A percentile compares a stretch with the other conserved stretches of the same genome.
These are phyloP conservation scores for Candida khao-thaluensis DNA, from an alignment of 805 yeast species.

Conservation along the genomic window DNA sequence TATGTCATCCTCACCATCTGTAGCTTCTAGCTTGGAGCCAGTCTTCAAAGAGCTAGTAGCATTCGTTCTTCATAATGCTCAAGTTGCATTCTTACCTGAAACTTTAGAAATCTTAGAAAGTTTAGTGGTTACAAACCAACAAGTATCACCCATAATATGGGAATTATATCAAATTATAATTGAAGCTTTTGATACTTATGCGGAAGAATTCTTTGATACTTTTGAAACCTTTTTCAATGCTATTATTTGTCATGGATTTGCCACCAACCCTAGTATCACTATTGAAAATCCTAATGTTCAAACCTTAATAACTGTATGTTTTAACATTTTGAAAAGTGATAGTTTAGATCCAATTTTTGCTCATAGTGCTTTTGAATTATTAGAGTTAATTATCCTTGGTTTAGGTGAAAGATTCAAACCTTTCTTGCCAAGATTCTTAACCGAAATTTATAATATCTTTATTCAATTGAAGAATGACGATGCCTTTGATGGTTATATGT, in stretches of 20 bases:
- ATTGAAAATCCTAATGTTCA: conserved; percentile 42
- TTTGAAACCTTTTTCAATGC: conserved; percentile 59
- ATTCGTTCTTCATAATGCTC: conserved; percentile 39
- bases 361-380: conserved; percentile 36
- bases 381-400: conserved; percentile 35
- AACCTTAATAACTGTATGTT: conserved; percentile 35
- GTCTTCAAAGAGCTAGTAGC: conserved; percentile 34
- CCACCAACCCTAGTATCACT: conserved; percentile 25
- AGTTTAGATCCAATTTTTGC: conserved; percentile 42
- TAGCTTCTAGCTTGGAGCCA: conserved; percentile 33
- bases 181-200: conserved; percentile 58
- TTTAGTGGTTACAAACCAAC: conserved; percentile 50
- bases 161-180: conserved; percentile 46
- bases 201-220: conserved; percentile 55
- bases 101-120: conserved; percentile 51
- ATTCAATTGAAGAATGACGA: conserved; percentile 32
- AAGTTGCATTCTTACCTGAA: conserved; percentile 38
- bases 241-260: conserved; percentile 52
- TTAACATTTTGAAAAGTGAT: conserved; percentile 33
- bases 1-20: conserved; percentile 41
- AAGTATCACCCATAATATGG: conserved; percentile 55
- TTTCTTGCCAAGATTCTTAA: conserved; percentile 31
- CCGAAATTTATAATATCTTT: conserved; percentile 38
- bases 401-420: conserved; percentile 31
- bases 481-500: conserved; percentile 46